These are phyloP conservation scores for Circinella umbellata DNA, from an alignment of 371 early-diverging fungal species.

Conservation along the genomic window DNA sequence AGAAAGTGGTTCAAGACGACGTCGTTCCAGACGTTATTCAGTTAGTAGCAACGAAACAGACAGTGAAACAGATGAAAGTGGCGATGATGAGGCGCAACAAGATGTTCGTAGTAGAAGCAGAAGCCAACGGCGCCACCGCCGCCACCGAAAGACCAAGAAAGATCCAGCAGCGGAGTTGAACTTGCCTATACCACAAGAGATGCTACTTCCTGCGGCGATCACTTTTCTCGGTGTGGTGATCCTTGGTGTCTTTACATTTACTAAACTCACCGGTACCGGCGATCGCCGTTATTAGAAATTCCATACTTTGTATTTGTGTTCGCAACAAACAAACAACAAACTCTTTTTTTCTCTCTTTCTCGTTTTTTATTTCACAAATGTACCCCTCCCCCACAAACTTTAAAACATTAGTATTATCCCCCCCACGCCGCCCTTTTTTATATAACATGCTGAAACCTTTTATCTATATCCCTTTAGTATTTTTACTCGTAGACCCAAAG, in stretches of 20 bases:
- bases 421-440: neutral
- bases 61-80: conserved; percentile 6
- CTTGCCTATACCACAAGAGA: conserved; percentile 56
- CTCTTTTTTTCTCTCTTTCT: neutral
- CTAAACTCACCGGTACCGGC: conserved; percentile 25
- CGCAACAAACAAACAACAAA: neutral
- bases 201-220: conserved; percentile 67
- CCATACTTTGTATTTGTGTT: neutral
- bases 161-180: conserved; percentile 25
- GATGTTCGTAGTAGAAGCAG: neutral
- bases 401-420: neutral
- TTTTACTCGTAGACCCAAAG: conserved; percentile 7
- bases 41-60: conserved; percentile 1
- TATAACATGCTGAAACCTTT: conserved; percentile 5
- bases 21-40: conserved; percentile 3
- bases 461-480: neutral
- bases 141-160: conserved; percentile 20
- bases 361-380: neutral
- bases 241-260: conserved; percentile 60
- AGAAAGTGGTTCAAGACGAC: conserved; percentile 11
- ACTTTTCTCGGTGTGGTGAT: conserved; percentile 64
- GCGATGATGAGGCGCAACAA: conserved; percentile 11
- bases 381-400: neutral
- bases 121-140: conserved; percentile 15
- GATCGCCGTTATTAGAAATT: conserved; percentile 21